Evolutionary conservation across 306 rosid species (phyloP).

Genomic region (Cucurbita argyrosperma): DNA sequence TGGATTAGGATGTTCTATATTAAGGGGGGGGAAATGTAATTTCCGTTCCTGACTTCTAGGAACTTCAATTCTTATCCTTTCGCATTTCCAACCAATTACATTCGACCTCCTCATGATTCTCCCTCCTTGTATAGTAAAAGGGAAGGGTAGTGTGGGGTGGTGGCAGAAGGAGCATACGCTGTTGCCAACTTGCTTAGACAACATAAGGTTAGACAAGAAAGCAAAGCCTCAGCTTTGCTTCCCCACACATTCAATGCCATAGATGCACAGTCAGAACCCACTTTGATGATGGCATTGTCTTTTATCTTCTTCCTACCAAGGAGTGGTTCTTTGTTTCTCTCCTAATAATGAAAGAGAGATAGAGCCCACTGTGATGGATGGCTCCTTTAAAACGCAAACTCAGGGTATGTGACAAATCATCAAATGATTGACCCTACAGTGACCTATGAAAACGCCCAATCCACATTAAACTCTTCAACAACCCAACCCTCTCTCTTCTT

Average conservation of each 20-base stretch:
- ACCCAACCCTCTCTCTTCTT: background rate
- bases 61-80: background rate
- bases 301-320: conserved; percentile 11
- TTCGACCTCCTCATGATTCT: background rate
- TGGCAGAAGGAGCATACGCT: conserved; percentile 7
- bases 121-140: background rate
- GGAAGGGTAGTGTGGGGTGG: background rate
- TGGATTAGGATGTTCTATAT: background rate
- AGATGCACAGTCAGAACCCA: conserved; percentile 61
- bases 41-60: background rate
- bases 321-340: background rate
- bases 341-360: background rate
- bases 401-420: conserved; percentile 53
- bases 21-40: background rate
- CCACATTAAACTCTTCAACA: background rate
- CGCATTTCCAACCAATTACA: background rate
- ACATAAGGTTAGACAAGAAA: conserved; percentile 29
- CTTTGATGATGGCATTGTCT: conserved; percentile 33
- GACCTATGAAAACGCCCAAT: background rate
- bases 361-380: conserved; percentile 15
- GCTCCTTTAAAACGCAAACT: conserved; percentile 15
- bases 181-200: conserved; percentile 18
- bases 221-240: conserved; percentile 16
- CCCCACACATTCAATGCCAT: conserved; percentile 25
- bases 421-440: conserved; percentile 14